Evolutionary conservation across 768 basidiomycete species (phyloP).

Genomic region (Amanita rimosa): DNA sequence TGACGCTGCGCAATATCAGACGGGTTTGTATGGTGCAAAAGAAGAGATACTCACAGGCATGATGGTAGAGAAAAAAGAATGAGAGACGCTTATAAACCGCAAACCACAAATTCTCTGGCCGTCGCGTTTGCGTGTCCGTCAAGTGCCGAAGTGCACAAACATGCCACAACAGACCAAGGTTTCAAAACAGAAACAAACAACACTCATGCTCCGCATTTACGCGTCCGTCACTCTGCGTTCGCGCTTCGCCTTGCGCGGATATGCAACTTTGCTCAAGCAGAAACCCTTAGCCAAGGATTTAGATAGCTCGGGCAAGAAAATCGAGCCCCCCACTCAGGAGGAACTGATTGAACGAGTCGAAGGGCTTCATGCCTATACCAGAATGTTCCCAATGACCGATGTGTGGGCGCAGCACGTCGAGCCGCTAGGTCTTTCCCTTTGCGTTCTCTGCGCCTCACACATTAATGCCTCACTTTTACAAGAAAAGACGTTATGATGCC

Average conservation of each 20-base stretch:
- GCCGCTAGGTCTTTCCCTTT: slow-evolving; percentile 24
- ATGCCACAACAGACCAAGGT: neutral
- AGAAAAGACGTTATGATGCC: slow-evolving; percentile 33
- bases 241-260: slow-evolving; percentile 5
- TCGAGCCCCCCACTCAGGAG: slow-evolving; percentile 14
- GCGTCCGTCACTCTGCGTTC: neutral
- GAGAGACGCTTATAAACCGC: slow-evolving; percentile 21
- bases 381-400: slow-evolving; percentile 26
- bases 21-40: neutral
- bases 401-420: slow-evolving; percentile 29
- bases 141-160: slow-evolving; percentile 9
- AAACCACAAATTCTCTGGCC: slow-evolving; percentile 15
- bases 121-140: slow-evolving; percentile 20
- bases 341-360: slow-evolving; percentile 27
- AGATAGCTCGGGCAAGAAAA: slow-evolving; percentile 8
- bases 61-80: slow-evolving; percentile 9
- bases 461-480: slow-evolving; percentile 11
- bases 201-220: slow-evolving; percentile 4
- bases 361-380: slow-evolving; percentile 20
- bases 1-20: slow-evolving; percentile 39
- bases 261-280: slow-evolving; percentile 8
- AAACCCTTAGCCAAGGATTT: slow-evolving; percentile 5
- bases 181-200: slow-evolving; percentile 14
- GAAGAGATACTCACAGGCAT: slow-evolving; percentile 28
- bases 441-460: neutral